Conservation (phyloP, 352 stramenopile species). For the Phytophthora sp. region DNA sequence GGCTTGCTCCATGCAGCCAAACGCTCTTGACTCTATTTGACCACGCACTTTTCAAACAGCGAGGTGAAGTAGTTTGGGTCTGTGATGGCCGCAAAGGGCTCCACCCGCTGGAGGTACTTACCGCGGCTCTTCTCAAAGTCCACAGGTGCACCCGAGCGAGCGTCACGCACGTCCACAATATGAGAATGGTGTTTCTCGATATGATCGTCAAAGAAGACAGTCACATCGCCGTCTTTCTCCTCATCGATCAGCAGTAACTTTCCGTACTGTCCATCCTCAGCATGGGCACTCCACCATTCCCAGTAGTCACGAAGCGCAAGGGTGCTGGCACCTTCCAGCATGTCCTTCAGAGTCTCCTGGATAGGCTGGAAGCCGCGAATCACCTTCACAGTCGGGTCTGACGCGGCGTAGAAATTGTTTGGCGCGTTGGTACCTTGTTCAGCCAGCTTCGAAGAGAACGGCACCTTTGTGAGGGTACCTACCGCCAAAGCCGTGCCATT, state of each 20-base stretch:
- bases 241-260: slow-evolving; percentile 73
- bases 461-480: slow-evolving; percentile 66
- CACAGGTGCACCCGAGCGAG: slow-evolving; percentile 48
- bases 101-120: slow-evolving; percentile 74
- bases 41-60: slow-evolving; percentile 45
- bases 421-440: slow-evolving; percentile 36
- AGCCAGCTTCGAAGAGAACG: slow-evolving; percentile 49
- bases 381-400: slow-evolving; percentile 42
- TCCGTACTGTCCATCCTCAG: slow-evolving; percentile 75
- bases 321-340: slow-evolving; percentile 45
- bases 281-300: slow-evolving; percentile 87
- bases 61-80: slow-evolving; percentile 77
- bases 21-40: too few species aligned
- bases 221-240: slow-evolving; percentile 20
- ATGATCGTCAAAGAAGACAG: slow-evolving; percentile 84
- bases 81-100: slow-evolving; percentile 84
- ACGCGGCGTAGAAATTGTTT: slow-evolving; percentile 47
- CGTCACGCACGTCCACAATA: slow-evolving; percentile 83
- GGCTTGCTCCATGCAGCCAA: too few species aligned
- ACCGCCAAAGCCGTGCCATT: slow-evolving; percentile 66
- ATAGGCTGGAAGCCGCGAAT: slow-evolving; percentile 67
- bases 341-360: slow-evolving; percentile 40
- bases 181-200: slow-evolving; percentile 75
- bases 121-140: slow-evolving; percentile 58
- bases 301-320: slow-evolving; percentile 84